Conservation (phyloP, 1,284 basidiomycete genomes). For the Moesziomyces globuligerus region DNA sequence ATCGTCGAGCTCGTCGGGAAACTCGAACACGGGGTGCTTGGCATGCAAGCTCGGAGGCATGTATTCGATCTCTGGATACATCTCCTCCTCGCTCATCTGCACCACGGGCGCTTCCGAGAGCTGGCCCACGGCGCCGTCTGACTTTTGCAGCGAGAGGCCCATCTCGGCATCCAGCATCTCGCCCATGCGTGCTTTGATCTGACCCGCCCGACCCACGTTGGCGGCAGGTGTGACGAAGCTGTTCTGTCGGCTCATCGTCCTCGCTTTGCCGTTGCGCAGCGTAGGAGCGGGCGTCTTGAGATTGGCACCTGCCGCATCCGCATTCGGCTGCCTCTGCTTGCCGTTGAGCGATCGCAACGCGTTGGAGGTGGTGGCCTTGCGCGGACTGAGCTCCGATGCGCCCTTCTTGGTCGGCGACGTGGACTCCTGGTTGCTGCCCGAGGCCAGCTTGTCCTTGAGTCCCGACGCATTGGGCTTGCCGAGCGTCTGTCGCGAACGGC, state of each 20-base stretch:
- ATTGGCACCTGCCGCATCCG: slow-evolving; percentile 4
- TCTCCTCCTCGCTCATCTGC: slow-evolving; percentile 55
- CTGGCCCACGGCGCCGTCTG: slow-evolving; percentile 23
- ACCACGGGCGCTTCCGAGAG: slow-evolving; percentile 13
- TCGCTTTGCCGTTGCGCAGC: slow-evolving; percentile 15
- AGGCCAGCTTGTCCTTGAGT: slow-evolving; percentile 20
- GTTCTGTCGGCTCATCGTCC: slow-evolving; percentile 35
- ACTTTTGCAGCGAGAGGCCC: slow-evolving; percentile 35
- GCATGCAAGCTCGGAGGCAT: slow-evolving; percentile 44
- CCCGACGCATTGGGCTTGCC: slow-evolving; percentile 17
- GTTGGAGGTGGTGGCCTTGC: slow-evolving; percentile 29
- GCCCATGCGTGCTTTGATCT: slow-evolving; percentile 59
- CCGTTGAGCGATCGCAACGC: slow-evolving; percentile 39
- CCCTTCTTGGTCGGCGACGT: slow-evolving; percentile 26
- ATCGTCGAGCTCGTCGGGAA: slow-evolving; percentile 51
- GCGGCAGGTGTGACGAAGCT: slow-evolving; percentile 58
- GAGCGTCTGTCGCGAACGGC: slow-evolving; percentile 16
- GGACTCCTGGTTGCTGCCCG: slow-evolving; percentile 2
- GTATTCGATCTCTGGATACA: slow-evolving; percentile 60
- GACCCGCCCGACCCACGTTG: slow-evolving; percentile 57
- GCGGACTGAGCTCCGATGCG: slow-evolving; percentile 26
- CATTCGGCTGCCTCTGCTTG: slow-evolving; percentile 28
- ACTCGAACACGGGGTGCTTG: slow-evolving; percentile 49
- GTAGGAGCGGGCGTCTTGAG: slow-evolving; percentile 38
- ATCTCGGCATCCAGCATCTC: slow-evolving; percentile 54